Conservation (phyloP, 441 rosid species). For the Metrosideros polymorpha region DNA sequence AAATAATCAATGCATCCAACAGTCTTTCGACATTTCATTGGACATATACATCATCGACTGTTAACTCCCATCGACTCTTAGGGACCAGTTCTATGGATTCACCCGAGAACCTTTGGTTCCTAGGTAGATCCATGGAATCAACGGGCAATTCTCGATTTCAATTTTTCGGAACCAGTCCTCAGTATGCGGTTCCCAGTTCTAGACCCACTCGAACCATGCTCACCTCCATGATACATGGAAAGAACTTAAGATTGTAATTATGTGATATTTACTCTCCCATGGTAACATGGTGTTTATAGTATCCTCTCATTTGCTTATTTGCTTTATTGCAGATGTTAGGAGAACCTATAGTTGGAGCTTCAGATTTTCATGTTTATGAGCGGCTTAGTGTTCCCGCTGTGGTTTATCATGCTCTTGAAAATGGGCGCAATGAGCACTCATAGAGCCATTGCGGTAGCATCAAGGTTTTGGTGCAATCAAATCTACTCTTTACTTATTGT, state of each 20-base stretch:
- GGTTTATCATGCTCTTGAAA: background rate
- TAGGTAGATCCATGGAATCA: too few species aligned
- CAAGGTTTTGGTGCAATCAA: slow-evolving; percentile 25
- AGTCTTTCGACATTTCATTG: background rate
- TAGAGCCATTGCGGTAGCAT: slow-evolving; percentile 21
- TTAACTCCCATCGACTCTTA: too few species aligned
- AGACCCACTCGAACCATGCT: too few species aligned
- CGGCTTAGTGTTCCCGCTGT: background rate
- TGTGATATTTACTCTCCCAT: background rate
- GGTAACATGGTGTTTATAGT: background rate
- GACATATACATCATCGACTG: background rate
- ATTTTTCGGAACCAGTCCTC: too few species aligned
- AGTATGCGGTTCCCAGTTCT: too few species aligned
- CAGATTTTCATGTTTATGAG: background rate
- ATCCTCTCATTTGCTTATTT: background rate
- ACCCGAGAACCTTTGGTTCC: too few species aligned
- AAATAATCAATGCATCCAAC: background rate
- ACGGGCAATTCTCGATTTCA: too few species aligned
- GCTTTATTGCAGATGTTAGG: slow-evolving; percentile 11
- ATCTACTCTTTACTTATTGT: background rate
- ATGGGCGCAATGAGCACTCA: slow-evolving; percentile 30
- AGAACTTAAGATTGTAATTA: background rate
- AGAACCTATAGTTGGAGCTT: slow-evolving; percentile 5
- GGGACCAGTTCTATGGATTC: too few species aligned
- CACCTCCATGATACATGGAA: background rate